phyloP scores from a whole-genome alignment of 1,284 basidiomycete genomes.

The Rhodotorula mucilaginosa region DNA sequence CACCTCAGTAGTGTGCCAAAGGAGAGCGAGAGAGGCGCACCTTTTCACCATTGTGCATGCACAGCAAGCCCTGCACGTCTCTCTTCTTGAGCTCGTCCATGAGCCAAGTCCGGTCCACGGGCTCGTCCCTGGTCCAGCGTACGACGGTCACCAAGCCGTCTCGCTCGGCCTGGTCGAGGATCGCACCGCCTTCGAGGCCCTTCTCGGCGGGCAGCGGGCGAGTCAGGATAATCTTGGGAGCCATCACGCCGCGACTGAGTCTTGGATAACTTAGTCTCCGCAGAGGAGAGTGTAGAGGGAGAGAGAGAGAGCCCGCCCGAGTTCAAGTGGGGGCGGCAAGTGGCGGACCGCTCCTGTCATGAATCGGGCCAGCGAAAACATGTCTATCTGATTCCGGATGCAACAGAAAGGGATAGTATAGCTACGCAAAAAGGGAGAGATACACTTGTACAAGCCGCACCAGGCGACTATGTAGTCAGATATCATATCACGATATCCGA shows the following conservation, averaged over 20 bases:
- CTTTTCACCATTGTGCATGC: constrained; percentile 67
- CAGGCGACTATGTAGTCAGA: too few species aligned
- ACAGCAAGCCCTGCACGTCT: constrained; percentile 64
- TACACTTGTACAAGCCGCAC: too few species aligned
- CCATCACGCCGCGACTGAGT: neutral
- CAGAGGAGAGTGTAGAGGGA: too few species aligned
- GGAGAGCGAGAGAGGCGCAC: constrained; percentile 40
- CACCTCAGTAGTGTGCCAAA: neutral
- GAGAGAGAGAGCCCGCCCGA: too few species aligned
- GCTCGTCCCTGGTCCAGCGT: constrained; percentile 65
- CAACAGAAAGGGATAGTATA: too few species aligned
- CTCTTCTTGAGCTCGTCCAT: constrained; percentile 61
- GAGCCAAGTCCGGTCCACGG: constrained; percentile 71
- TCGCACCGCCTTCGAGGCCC: constrained; percentile 54
- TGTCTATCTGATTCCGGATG: too few species aligned
- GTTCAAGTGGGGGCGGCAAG: too few species aligned
- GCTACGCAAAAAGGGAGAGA: too few species aligned
- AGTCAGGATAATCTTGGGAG: constrained; percentile 63
- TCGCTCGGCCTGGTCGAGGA: constrained; percentile 57
- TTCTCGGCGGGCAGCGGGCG: constrained; percentile 63
- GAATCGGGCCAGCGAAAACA: too few species aligned
- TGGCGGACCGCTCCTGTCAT: too few species aligned
- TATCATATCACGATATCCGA: too few species aligned
- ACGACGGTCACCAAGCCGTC: constrained; percentile 54
- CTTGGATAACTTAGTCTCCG: too few species aligned